phyloP scores from a whole-genome alignment of 2,329 filamentous ascomycete species.

The Pseudogymnoascus sp. region DNA sequence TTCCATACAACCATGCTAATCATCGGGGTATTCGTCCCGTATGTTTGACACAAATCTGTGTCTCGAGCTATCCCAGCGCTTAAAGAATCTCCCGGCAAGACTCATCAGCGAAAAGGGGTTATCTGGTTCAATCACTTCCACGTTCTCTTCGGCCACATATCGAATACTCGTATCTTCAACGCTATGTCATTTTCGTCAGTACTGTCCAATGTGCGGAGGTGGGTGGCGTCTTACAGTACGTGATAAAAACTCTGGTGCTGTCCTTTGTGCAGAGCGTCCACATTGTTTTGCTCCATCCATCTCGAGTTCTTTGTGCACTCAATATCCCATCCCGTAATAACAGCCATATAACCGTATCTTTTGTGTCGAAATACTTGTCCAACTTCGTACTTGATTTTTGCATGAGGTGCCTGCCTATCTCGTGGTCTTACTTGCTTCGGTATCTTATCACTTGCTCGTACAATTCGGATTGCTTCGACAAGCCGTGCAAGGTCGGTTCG shows the following conservation, averaged over 20 bases:
- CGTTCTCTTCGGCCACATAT: conserved; percentile 76
- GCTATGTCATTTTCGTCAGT: conserved; percentile 34
- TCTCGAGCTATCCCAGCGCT: conserved; percentile 62
- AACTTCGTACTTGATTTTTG: conserved; percentile 56
- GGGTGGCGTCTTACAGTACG: conserved; percentile 57
- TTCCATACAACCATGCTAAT: conserved; percentile 38
- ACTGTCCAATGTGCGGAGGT: conserved; percentile 9
- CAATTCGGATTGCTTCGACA: conserved; percentile 43
- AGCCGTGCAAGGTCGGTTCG: conserved; percentile 30
- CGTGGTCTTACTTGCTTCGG: conserved; percentile 37
- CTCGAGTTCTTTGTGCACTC: conserved; percentile 47
- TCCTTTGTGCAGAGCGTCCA: conserved; percentile 51
- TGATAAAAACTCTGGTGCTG: conserved; percentile 72
- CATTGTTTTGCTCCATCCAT: conserved; percentile 56
- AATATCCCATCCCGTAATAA: conserved; percentile 76
- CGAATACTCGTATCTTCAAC: conserved; percentile 60
- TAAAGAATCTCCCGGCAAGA: conserved; percentile 79
- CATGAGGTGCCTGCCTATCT: conserved; percentile 17
- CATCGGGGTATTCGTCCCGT: conserved; percentile 75
- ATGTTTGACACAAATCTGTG: conserved; percentile 78
- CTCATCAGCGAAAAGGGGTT: conserved; percentile 54
- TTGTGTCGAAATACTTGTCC: conserved; percentile 80
- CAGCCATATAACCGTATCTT: conserved; percentile 68
- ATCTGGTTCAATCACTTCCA: conserved; percentile 49
- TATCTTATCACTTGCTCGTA: conserved; percentile 48